These are phyloP conservation scores for Sclerospora graminicola DNA, from an alignment of 352 stramenopile genomes.

Conservation along the genomic window DNA sequence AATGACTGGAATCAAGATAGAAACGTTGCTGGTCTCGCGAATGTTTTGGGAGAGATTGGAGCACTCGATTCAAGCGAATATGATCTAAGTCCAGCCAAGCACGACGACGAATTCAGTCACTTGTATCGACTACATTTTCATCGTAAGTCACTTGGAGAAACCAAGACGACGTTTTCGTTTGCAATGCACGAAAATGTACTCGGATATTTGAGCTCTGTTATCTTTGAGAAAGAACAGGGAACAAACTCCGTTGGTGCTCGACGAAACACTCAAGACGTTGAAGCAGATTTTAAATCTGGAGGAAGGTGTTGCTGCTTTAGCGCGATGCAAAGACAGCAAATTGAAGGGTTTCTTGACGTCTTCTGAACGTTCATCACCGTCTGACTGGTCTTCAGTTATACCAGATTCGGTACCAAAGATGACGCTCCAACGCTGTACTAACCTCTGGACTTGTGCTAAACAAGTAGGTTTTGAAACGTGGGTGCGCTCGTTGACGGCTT, in stretches of 20 bases:
- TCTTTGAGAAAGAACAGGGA: constrained; percentile 37
- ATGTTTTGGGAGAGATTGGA: constrained; percentile 58
- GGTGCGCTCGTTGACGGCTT: constrained; percentile 41
- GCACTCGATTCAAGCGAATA: constrained; percentile 45
- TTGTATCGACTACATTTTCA: constrained; percentile 52
- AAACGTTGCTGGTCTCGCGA: constrained; percentile 27
- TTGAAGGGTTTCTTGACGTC: constrained; percentile 47
- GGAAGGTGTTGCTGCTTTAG: constrained; percentile 23
- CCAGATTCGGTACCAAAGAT: not conserved
- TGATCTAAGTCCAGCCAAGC: constrained; percentile 43
- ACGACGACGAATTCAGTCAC: constrained; percentile 34
- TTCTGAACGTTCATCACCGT: too few species aligned
- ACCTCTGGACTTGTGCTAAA: constrained; percentile 33
- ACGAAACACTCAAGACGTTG: constrained; percentile 34
- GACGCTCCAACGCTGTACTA: constrained; percentile 11
- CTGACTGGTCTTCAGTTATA: constrained; percentile 41
- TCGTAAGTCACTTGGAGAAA: constrained; percentile 42
- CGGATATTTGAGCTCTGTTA: constrained; percentile 40
- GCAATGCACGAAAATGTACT: constrained; percentile 57
- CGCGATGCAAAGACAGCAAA: constrained; percentile 45
- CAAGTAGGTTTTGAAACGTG: constrained; percentile 40
- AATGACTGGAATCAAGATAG: constrained; percentile 1
- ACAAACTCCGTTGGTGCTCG: constrained; percentile 23
- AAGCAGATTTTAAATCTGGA: constrained; percentile 38
- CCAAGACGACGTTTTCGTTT: constrained; percentile 28